Evolutionary conservation across 441 rosid species (phyloP).

Genomic region (Dalechampia spathulata): DNA sequence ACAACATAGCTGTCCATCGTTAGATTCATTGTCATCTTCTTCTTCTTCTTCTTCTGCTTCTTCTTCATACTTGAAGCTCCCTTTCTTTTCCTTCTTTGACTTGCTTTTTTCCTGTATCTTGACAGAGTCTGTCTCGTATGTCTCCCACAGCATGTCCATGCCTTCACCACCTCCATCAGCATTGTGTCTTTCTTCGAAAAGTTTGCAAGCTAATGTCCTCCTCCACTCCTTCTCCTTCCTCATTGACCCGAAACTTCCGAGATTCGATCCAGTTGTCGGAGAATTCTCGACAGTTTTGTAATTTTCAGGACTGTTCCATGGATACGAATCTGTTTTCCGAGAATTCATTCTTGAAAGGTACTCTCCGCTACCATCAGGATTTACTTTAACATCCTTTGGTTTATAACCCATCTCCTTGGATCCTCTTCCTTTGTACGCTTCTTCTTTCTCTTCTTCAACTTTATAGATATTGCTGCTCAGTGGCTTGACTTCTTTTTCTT

Average conservation of each 20-base stretch:
- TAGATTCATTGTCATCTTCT: constrained; percentile 43
- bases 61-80: constrained; percentile 12
- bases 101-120: constrained; percentile 25
- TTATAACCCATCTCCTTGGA: no score
- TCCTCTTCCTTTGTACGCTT: no score
- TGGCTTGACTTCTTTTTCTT: no score
- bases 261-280: no score
- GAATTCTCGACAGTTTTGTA: no score
- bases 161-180: constrained; percentile 59
- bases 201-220: constrained; percentile 88
- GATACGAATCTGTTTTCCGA: no score
- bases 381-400: no score
- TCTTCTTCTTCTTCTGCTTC: constrained; percentile 28
- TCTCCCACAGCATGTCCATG: constrained; percentile 93
- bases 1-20: constrained; percentile 57
- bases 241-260: constrained; percentile 66
- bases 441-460: no score
- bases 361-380: no score
- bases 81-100: constrained; percentile 35
- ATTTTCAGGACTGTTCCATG: background rate
- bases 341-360: no score
- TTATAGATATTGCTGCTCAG: no score
- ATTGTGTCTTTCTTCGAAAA: constrained; percentile 75
- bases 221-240: constrained; percentile 90
- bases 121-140: constrained; percentile 54